Evolutionary conservation across 2,329 filamentous ascomycete genomes (phyloP).

Genomic region (Chrysosporium keratinophilum): DNA sequence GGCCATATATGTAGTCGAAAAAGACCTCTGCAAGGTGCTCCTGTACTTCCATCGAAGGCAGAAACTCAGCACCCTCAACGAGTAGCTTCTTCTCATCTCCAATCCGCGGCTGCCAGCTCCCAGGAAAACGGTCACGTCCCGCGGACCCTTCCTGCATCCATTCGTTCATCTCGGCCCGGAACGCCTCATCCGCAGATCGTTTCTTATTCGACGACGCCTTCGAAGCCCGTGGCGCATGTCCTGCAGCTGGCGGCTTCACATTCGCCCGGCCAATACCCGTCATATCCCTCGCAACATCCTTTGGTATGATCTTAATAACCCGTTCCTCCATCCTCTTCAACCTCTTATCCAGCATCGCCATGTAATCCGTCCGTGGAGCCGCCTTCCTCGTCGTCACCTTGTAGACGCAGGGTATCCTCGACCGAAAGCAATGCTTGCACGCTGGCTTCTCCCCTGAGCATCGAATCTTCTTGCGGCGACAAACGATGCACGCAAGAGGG

Average conservation of each 20-base stretch:
- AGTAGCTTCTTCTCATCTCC: conserved; percentile 66
- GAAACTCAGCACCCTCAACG: conserved; percentile 67
- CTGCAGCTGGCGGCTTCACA: conserved; percentile 67
- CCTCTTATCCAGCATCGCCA: conserved; percentile 96
- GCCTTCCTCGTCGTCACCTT: conserved; percentile 93
- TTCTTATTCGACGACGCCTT: conserved; percentile 53
- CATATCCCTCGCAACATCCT: conserved; percentile 62
- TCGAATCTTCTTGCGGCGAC: conserved; percentile 91
- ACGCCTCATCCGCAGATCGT: conserved; percentile 74
- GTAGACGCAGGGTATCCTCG: conserved; percentile 91
- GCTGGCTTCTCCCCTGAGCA: conserved; percentile 96
- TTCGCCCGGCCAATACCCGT: conserved; percentile 63
- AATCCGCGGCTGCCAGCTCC: conserved; percentile 50
- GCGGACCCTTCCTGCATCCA: conserved; percentile 56
- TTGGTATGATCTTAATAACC: conserved; percentile 90
- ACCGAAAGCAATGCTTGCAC: conserved; percentile 90
- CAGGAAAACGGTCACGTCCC: conserved; percentile 41
- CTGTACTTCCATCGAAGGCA: conserved; percentile 79
- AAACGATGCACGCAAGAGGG: conserved; percentile 89
- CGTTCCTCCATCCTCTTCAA: conserved; percentile 95
- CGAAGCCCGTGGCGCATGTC: conserved; percentile 45
- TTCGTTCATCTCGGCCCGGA: conserved; percentile 66
- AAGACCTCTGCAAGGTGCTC: conserved; percentile 90
- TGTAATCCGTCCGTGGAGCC: conserved; percentile 90
- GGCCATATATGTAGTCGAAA: conserved; percentile 91